phyloP scores from a whole-genome alignment of 2,329 filamentous ascomycete species.

The Talaromyces albobiverticillius region DNA sequence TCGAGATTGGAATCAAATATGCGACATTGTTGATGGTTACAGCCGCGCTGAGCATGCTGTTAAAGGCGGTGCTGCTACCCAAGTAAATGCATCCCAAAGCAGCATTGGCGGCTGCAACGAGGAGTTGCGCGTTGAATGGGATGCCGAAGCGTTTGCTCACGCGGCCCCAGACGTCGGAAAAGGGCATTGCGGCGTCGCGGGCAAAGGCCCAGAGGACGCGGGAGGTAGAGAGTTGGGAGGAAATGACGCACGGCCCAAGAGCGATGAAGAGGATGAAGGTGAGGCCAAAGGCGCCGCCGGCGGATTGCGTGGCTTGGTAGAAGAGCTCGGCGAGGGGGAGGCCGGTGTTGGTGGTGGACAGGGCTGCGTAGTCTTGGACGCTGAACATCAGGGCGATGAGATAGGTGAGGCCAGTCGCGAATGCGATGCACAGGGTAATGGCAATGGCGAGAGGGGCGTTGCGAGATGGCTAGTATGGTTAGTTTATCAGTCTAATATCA shows the following conservation, averaged over 20 bases:
- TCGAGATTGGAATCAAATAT: slow-evolving; percentile 46
- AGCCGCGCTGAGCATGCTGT: slow-evolving; percentile 43
- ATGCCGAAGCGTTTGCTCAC: slow-evolving; percentile 43
- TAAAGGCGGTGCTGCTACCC: slow-evolving; percentile 65
- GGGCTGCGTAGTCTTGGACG: slow-evolving; percentile 46
- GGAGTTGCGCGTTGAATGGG: slow-evolving; percentile 57
- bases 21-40: slow-evolving; percentile 46
- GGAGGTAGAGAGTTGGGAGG: slow-evolving; percentile 41
- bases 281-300: slow-evolving; percentile 51
- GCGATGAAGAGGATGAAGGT: slow-evolving; percentile 41
- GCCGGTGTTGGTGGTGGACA: slow-evolving; percentile 37
- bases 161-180: slow-evolving; percentile 31
- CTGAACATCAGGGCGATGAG: slow-evolving; percentile 53
- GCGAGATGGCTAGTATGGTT: slow-evolving; percentile 24
- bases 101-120: slow-evolving; percentile 49
- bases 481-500: background rate
- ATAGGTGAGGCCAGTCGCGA: slow-evolving; percentile 50
- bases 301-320: slow-evolving; percentile 52
- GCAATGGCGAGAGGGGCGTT: slow-evolving; percentile 32
- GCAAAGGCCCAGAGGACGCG: slow-evolving; percentile 60
- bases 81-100: slow-evolving; percentile 64
- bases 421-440: slow-evolving; percentile 49
- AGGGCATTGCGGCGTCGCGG: slow-evolving; percentile 47
- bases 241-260: slow-evolving; percentile 31
- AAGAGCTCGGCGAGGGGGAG: slow-evolving; percentile 69